phyloP scores from a whole-genome alignment of 1,139 yeast genomes.

The Waltiozyma sp. region DNA sequence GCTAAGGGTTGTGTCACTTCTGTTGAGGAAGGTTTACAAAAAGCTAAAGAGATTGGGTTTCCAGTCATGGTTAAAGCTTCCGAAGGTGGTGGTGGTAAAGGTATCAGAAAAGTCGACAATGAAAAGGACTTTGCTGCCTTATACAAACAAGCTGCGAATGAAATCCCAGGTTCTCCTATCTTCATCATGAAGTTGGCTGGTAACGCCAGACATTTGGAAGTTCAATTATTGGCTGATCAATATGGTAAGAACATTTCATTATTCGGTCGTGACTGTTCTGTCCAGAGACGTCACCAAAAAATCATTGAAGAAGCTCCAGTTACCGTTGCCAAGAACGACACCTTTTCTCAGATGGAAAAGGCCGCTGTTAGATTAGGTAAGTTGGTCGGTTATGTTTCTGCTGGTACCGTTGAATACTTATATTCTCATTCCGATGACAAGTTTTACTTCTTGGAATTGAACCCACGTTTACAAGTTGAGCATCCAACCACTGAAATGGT shows the following conservation, averaged over 20 bases:
- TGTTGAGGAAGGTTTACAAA: slow-evolving; percentile 80
- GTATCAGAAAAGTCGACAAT: slow-evolving; percentile 83
- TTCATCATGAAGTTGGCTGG: slow-evolving; percentile 94
- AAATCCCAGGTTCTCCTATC: slow-evolving; percentile 93
- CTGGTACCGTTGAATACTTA: slow-evolving; percentile 96
- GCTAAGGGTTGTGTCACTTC: slow-evolving; percentile 76
- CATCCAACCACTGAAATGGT: slow-evolving; percentile 99
- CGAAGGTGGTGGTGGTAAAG: slow-evolving; percentile 99
- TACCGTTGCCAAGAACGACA: slow-evolving; percentile 77
- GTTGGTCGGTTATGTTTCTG: slow-evolving; percentile 94
- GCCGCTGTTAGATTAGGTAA: slow-evolving; percentile 96
- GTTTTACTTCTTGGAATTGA: slow-evolving; percentile 89
- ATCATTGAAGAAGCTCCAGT: slow-evolving; percentile 96
- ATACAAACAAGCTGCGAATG: slow-evolving; percentile 85
- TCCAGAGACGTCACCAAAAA: slow-evolving; percentile 94
- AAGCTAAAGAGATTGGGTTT: slow-evolving; percentile 82
- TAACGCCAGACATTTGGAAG: slow-evolving; percentile 91
- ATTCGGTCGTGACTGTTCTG: slow-evolving; percentile 95
- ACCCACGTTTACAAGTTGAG: slow-evolving; percentile 97
- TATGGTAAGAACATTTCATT: slow-evolving; percentile 89
- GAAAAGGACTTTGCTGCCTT: slow-evolving; percentile 61
- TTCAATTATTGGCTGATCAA: slow-evolving; percentile 88
- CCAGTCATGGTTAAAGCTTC: slow-evolving; percentile 96
- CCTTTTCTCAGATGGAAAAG: slow-evolving; percentile 84
- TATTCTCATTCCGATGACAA: slow-evolving; percentile 91